Conservation (phyloP, 495 filamentous ascomycete genomes). For the Tuber brumale region DNA sequence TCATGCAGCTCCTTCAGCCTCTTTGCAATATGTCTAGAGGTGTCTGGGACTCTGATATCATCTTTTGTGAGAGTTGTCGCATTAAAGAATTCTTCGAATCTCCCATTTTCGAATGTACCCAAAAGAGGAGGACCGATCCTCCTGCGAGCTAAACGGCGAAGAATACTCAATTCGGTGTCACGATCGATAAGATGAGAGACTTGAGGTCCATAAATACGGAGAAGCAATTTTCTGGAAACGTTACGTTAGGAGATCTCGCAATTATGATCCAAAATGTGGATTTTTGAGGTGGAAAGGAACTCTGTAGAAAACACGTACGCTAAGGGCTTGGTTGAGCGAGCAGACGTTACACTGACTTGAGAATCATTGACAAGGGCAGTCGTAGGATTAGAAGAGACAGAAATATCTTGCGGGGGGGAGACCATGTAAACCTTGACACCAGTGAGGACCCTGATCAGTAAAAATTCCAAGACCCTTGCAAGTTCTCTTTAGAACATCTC, state of each 20-base stretch:
- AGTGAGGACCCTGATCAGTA: not conserved
- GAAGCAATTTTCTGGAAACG: constrained; percentile 62
- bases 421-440: constrained; percentile 61
- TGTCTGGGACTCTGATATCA: constrained; percentile 73
- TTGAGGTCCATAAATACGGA: constrained; percentile 92
- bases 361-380: not conserved
- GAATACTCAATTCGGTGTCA: constrained; percentile 78
- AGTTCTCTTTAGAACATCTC: not conserved
- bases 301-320: not conserved
- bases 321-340: not conserved
- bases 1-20: constrained; percentile 94
- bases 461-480: not conserved
- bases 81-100: constrained; percentile 83
- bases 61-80: constrained; percentile 67
- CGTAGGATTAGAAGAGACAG: constrained; percentile 24
- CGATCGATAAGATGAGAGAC: constrained; percentile 94
- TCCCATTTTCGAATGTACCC: constrained; percentile 90
- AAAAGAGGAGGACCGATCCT: constrained; percentile 89
- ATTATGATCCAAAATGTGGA: not conserved
- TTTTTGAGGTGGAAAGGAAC: not conserved
- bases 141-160: constrained; percentile 79
- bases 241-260: not conserved
- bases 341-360: not conserved
- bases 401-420: constrained; percentile 61
- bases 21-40: constrained; percentile 92